phyloP scores from a whole-genome alignment of 1,284 basidiomycete species.

The Cryptococcus depauperatus region DNA sequence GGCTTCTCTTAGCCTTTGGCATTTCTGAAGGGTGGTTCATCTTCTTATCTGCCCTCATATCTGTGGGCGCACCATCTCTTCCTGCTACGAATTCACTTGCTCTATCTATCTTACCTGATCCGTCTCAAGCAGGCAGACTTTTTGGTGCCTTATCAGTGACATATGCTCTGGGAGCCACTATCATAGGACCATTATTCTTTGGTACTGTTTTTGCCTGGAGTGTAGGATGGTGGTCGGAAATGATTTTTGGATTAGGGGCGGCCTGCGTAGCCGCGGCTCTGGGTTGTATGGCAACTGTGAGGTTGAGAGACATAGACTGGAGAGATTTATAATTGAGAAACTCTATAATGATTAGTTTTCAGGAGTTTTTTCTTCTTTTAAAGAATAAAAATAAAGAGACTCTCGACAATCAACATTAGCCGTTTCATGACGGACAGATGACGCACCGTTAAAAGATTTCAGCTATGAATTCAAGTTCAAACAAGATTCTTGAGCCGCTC shows the following conservation, averaged over 20 bases:
- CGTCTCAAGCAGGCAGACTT: slow-evolving; percentile 36
- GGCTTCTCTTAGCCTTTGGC: slow-evolving; percentile 48
- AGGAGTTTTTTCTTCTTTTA: too few species aligned
- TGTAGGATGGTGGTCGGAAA: slow-evolving; percentile 33
- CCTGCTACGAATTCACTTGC: slow-evolving; percentile 42
- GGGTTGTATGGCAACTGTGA: slow-evolving; percentile 20
- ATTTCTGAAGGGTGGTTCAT: slow-evolving; percentile 27
- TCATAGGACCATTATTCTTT: slow-evolving; percentile 39
- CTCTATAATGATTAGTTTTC: too few species aligned
- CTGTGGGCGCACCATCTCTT: slow-evolving; percentile 28
- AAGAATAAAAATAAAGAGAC: too few species aligned
- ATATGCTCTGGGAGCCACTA: slow-evolving; percentile 31
- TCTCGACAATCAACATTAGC: too few species aligned
- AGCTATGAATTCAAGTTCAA: too few species aligned
- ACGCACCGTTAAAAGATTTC: too few species aligned
- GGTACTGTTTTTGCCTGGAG: slow-evolving; percentile 34
- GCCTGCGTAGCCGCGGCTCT: slow-evolving; percentile 19
- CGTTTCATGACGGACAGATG: too few species aligned
- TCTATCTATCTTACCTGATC: slow-evolving; percentile 32
- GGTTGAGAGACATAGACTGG: too few species aligned
- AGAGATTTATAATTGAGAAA: too few species aligned
- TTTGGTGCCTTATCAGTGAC: slow-evolving; percentile 42
- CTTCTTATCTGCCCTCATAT: slow-evolving; percentile 21
- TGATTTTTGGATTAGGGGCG: slow-evolving; percentile 34
- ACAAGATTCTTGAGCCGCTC: too few species aligned